Evolutionary conservation across 1,284 basidiomycete genomes (phyloP).

Genomic region (Termitomyces sp.): DNA sequence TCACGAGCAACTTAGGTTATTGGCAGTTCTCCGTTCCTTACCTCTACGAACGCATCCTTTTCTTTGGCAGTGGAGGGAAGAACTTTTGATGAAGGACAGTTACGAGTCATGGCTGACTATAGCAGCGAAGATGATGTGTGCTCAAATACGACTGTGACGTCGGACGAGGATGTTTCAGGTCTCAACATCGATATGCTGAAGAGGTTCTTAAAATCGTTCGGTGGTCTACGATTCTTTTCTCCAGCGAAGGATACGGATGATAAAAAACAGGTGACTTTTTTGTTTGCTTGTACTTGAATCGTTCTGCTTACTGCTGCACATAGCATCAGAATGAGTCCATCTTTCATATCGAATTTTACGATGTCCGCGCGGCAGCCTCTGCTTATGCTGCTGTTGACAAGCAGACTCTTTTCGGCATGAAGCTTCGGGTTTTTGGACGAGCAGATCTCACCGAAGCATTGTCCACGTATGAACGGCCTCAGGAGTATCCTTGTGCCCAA

Average conservation of each 20-base stretch:
- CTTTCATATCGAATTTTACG: constrained; percentile 61
- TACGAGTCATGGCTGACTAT: constrained; percentile 8
- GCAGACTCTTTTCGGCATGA: constrained; percentile 41
- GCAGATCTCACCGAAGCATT: constrained; percentile 13
- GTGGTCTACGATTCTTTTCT: constrained; percentile 29
- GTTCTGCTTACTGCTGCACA: background rate
- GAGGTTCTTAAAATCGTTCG: constrained; percentile 32
- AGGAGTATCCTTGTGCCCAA: background rate
- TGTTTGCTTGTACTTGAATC: constrained; percentile 15
- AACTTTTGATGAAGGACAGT: constrained; percentile 8
- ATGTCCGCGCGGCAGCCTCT: constrained; percentile 48
- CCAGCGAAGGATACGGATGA: constrained; percentile 13
- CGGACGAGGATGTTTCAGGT: background rate
- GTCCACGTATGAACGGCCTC: constrained; percentile 2
- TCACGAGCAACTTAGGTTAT: constrained; percentile 25
- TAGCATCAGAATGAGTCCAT: constrained; percentile 26
- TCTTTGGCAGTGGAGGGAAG: constrained; percentile 22
- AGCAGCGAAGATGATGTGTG: constrained; percentile 1
- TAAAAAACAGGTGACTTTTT: constrained; percentile 20
- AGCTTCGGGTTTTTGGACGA: constrained; percentile 29
- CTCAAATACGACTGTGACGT: background rate
- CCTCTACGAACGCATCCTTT: constrained; percentile 29
- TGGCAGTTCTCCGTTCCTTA: constrained; percentile 33
- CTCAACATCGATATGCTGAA: constrained; percentile 28
- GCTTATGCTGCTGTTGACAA: constrained; percentile 40